These are phyloP conservation scores for Didymella lethalis DNA, from an alignment of 2,329 filamentous ascomycete genomes.

Conservation along the genomic window DNA sequence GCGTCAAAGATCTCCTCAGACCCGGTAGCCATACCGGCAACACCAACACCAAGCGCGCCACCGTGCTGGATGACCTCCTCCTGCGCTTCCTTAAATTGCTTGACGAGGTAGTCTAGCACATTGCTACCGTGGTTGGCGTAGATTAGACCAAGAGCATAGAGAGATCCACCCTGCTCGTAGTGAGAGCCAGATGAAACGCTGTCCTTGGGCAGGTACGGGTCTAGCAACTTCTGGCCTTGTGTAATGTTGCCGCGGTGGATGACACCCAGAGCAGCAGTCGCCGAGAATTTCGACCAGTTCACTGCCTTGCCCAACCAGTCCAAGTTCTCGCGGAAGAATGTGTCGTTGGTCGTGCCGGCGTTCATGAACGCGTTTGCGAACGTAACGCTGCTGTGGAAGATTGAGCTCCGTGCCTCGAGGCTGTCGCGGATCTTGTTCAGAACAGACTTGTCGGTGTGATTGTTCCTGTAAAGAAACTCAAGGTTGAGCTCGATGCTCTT, in stretches of 20 bases:
- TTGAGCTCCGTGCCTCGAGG: slow-evolving; percentile 93
- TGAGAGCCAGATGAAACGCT: slow-evolving; percentile 79
- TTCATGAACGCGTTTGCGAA: slow-evolving; percentile 99
- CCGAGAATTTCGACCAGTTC: slow-evolving; percentile 99
- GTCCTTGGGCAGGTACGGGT: slow-evolving; percentile 88
- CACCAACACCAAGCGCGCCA: slow-evolving; percentile 91
- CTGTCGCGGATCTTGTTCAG: slow-evolving; percentile 97
- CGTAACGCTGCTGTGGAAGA: slow-evolving; percentile 96
- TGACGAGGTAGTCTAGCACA: slow-evolving; percentile 80
- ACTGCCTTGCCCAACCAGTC: slow-evolving; percentile 98
- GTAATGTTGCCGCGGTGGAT: slow-evolving; percentile 95
- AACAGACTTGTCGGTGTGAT: slow-evolving; percentile 89
- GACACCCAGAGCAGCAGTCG: slow-evolving; percentile 92
- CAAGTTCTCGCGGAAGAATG: slow-evolving; percentile 97
- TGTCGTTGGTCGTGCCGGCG: slow-evolving; percentile 95
- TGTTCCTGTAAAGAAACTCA: slow-evolving; percentile 95
- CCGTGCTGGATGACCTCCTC: slow-evolving; percentile 97
- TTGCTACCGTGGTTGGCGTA: slow-evolving; percentile 97
- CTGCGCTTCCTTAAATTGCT: slow-evolving; percentile 76
- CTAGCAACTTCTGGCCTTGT: slow-evolving; percentile 90
- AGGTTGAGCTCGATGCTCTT: slow-evolving; percentile 95
- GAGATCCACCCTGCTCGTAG: slow-evolving; percentile 93
- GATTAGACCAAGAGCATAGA: slow-evolving; percentile 94
- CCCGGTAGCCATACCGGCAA: slow-evolving; percentile 96
- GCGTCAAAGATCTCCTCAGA: slow-evolving; percentile 90